phyloP scores from a whole-genome alignment of 2,329 filamentous ascomycete genomes.

The Aspergillus melleus region DNA sequence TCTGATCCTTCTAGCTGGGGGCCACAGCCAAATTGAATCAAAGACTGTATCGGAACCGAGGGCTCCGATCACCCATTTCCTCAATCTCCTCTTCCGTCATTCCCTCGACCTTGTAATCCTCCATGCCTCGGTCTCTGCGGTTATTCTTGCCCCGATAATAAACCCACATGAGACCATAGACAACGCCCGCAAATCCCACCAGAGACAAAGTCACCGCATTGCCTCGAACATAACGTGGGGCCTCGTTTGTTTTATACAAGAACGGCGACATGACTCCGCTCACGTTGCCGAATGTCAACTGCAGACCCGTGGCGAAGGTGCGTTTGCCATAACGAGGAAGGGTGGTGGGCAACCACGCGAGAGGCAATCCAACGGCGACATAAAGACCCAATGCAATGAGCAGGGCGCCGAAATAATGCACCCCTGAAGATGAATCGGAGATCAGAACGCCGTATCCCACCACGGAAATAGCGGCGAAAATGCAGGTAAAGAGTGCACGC shows the following conservation, averaged over 20 bases:
- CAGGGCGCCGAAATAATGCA: constrained; percentile 75
- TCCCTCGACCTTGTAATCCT: constrained; percentile 40
- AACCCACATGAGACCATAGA: constrained; percentile 58
- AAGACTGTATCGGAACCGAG: constrained; percentile 38
- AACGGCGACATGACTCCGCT: constrained; percentile 74
- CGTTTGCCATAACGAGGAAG: constrained; percentile 74
- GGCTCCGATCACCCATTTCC: constrained; percentile 46
- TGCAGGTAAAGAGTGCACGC: constrained; percentile 64
- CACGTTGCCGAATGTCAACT: constrained; percentile 69
- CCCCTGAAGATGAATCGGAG: constrained; percentile 58
- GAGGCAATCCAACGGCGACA: constrained; percentile 55
- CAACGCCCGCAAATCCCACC: constrained; percentile 54
- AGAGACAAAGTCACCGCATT: constrained; percentile 62
- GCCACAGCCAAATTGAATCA: neutral
- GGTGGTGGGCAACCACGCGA: constrained; percentile 64
- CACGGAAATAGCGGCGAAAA: constrained; percentile 64
- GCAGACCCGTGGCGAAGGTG: constrained; percentile 69
- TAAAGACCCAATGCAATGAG: constrained; percentile 75
- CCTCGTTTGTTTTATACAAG: constrained; percentile 47
- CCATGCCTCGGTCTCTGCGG: constrained; percentile 34
- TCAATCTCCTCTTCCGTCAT: constrained; percentile 44
- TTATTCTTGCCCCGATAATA: constrained; percentile 54
- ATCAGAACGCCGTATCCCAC: constrained; percentile 70
- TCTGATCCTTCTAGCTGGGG: neutral
- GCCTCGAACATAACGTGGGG: constrained; percentile 60